Conservation (phyloP, 2,329 filamentous ascomycete species). For the Penicillium hesseltinei region DNA sequence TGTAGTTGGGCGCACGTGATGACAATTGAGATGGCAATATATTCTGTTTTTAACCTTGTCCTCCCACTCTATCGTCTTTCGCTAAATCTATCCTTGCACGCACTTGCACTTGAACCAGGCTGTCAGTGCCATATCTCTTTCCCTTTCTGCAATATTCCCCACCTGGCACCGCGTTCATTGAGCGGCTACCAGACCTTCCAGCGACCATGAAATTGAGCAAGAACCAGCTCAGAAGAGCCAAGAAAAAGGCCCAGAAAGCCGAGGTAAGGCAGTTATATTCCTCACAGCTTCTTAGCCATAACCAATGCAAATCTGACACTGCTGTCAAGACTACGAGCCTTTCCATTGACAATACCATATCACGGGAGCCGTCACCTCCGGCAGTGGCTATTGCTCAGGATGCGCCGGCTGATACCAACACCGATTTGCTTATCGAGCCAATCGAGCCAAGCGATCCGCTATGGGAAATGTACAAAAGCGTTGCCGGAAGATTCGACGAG, state of each 20-base stretch:
- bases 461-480: slow-evolving; percentile 77
- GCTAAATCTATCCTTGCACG: background rate
- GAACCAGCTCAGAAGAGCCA: slow-evolving; percentile 87
- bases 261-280: slow-evolving; percentile 43
- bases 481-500: slow-evolving; percentile 77
- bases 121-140: background rate
- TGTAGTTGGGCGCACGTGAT: background rate
- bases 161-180: background rate
- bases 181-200: background rate
- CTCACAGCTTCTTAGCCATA: too few relatives aligned
- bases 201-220: slow-evolving; percentile 71
- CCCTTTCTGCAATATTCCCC: background rate
- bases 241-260: slow-evolving; percentile 90
- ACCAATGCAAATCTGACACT: slow-evolving; percentile 13
- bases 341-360: slow-evolving; percentile 1
- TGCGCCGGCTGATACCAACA: slow-evolving; percentile 47
- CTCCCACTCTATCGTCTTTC: background rate
- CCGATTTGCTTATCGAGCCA: slow-evolving; percentile 53
- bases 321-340: slow-evolving; percentile 10
- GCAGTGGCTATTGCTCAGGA: slow-evolving; percentile 12
- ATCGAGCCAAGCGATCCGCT: slow-evolving; percentile 71
- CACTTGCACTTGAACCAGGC: background rate
- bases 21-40: background rate
- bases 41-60: background rate
- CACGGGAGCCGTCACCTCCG: slow-evolving; percentile 8